A percentile compares a stretch with the other conserved stretches of the same genome.
These are phyloP conservation scores for Stemphylium vesicarium DNA, from an alignment of 2,329 filamentous ascomycete species.

Conservation along the genomic window DNA sequence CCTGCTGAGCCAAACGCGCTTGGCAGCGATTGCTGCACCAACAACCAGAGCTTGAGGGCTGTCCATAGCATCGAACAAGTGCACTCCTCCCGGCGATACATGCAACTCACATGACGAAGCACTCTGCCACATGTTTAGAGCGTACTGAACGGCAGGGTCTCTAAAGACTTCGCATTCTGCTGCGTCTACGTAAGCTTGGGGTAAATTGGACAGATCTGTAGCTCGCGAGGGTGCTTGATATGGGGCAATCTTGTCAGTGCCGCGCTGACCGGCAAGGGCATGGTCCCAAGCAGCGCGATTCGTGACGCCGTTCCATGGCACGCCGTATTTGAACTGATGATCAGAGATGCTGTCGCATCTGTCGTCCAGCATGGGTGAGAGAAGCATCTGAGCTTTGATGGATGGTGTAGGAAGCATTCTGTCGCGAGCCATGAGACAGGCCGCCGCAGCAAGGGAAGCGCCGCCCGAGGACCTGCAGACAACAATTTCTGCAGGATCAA, in stretches of 20 bases:
- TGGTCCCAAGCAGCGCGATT: slow-evolving; percentile 19
- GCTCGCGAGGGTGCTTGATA: slow-evolving; percentile 22
- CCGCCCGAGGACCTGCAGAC: slow-evolving; percentile 20
- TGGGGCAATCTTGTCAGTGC: slow-evolving; percentile 12
- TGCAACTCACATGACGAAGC: slow-evolving; percentile 28
- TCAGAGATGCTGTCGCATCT: slow-evolving; percentile 23
- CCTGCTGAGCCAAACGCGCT: slow-evolving; percentile 1
- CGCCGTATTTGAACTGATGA: slow-evolving; percentile 23
- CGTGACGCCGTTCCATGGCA: slow-evolving; percentile 12
- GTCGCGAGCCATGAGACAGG: slow-evolving; percentile 23
- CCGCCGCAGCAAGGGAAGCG: slow-evolving; percentile 15
- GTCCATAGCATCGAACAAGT: slow-evolving; percentile 22
- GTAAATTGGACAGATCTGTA: slow-evolving; percentile 19
- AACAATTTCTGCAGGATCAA: slow-evolving; percentile 21
- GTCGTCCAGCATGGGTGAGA: slow-evolving; percentile 22
- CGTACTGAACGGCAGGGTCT: slow-evolving; percentile 22
- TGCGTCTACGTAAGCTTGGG: slow-evolving; percentile 24
- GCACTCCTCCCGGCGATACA: slow-evolving; percentile 23
- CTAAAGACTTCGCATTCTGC: slow-evolving; percentile 31
- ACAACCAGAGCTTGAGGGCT: slow-evolving; percentile 13
- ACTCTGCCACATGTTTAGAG: slow-evolving; percentile 23
- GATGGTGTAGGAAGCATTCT: slow-evolving; percentile 3
- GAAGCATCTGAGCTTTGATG: slow-evolving; percentile 24
- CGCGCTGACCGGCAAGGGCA: slow-evolving; percentile 14
- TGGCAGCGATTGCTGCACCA: slow-evolving; percentile 10